Conservation (phyloP, 2,329 filamentous ascomycete species). For the Aspergillus alliaceus region DNA sequence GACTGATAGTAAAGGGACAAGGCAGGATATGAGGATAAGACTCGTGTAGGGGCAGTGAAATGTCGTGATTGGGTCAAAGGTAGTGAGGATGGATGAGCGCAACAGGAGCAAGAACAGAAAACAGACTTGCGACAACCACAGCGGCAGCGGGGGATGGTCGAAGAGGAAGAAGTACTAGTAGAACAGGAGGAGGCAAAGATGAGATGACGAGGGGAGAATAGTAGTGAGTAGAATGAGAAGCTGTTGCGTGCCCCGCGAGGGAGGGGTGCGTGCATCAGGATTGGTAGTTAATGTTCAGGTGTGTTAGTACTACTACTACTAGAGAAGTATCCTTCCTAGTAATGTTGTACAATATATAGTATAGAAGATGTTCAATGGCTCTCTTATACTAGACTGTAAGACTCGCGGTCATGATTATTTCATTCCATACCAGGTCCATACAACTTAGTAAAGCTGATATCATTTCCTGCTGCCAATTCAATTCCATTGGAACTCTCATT, state of each 20-base stretch:
- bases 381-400: too few relatives aligned
- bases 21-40: background rate
- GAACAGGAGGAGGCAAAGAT: background rate
- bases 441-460: too few relatives aligned
- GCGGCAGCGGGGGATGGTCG: conserved; percentile 12
- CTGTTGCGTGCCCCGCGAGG: conserved; percentile 12
- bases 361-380: background rate
- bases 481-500: too few relatives aligned
- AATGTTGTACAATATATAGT: too few relatives aligned
- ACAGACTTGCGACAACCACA: conserved; percentile 23
- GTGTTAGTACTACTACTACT: too few relatives aligned
- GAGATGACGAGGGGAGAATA: conserved; percentile 9
- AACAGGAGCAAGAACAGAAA: conserved; percentile 25
- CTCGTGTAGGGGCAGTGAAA: background rate
- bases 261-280: conserved; percentile 20
- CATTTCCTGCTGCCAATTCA: too few relatives aligned
- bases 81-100: conserved; percentile 18
- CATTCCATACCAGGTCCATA: too few relatives aligned
- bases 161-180: background rate
- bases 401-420: too few relatives aligned
- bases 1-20: background rate
- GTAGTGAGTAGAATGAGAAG: conserved; percentile 11
- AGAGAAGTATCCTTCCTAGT: too few relatives aligned
- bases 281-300: background rate
- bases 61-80: background rate